phyloP scores from a whole-genome alignment of 2,329 filamentous ascomycete species.

The Venturiaceae sp. region DNA sequence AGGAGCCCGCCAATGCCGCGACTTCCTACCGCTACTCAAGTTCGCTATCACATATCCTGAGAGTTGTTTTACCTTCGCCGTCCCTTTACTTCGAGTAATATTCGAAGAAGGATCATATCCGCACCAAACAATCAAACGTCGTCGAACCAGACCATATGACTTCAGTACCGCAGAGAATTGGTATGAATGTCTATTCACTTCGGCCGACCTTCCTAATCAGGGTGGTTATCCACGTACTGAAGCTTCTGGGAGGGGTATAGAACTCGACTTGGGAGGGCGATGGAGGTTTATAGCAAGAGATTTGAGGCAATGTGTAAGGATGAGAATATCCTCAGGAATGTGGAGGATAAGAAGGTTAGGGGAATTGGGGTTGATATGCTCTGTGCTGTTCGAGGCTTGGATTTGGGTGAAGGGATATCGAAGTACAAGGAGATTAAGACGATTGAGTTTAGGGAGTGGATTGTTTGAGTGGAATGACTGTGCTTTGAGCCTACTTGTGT shows the following conservation, averaged over 20 bases:
- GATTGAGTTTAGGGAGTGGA: background rate
- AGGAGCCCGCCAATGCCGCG: background rate
- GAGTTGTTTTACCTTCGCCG: no score
- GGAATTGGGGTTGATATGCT: background rate
- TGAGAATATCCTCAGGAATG: background rate
- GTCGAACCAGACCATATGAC: no score
- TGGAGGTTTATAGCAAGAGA: background rate
- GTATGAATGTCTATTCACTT: background rate
- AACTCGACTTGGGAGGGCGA: background rate
- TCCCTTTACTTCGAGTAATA: no score
- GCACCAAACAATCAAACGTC: no score
- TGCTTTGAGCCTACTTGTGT: no score
- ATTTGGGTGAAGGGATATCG: background rate
- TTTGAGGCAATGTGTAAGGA: background rate
- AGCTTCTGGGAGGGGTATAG: no score
- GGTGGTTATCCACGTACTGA: no score
- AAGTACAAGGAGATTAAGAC: background rate
- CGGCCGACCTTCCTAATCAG: no score
- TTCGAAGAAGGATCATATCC: no score
- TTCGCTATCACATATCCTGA: background rate
- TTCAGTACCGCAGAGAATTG: background rate
- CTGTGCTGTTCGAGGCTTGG: no score
- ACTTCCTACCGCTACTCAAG: background rate
- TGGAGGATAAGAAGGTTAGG: background rate
- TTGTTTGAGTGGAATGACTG: no score